Base-by-base conservation (phyloP, 805 yeast genomes). In the Wickerhamomyces queroliae region DNA sequence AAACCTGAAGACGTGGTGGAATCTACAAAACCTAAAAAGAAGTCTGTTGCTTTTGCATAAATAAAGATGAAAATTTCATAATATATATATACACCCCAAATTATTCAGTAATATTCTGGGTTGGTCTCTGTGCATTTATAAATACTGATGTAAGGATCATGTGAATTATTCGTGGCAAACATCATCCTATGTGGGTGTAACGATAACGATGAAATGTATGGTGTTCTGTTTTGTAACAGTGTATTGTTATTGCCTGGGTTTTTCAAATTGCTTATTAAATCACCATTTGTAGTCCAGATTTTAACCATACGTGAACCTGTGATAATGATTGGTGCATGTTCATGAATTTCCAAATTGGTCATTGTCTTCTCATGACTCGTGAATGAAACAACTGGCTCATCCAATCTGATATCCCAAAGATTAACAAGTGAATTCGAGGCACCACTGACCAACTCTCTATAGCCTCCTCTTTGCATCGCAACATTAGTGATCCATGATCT, bases 391-490 rank as follows among this genome's bases (percentile, higher is more conserved):
- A 91, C 85, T 0, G 96, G 91, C 9, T 77, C 77, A 39, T 76
- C 74, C 27, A 68, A 58, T 43, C 99, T 69, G 23, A 93, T 82
- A 62, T 93, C 99, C 98, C 98, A 93, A 20, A 93, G 58, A 41
- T 82, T 84, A 4, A 93, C 83, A 33, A 70, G 67, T 2, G 99
- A 97, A 53, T 86, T 93, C 0, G 84, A 65, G 8, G 83, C 72
- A 0, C 95, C 98, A 46, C 91, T 80, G 3, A 83, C 83, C 34
- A 93, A 70, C 56, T 93, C 99, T 41, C 99, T 71, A 51, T 78
- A 78, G 0, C 99, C 99, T 28, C 99, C 99, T 52, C 99, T 72
- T 66, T 93, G 99, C 95, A 93, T 83, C 53, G 87, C 95, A 9
- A 90, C 80, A 49, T 84, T 87, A 34, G 80, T 68, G 32, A 91